Evolutionary conservation across 129 eudicot species (phyloP).

Genomic region (Artemisia argyi): DNA sequence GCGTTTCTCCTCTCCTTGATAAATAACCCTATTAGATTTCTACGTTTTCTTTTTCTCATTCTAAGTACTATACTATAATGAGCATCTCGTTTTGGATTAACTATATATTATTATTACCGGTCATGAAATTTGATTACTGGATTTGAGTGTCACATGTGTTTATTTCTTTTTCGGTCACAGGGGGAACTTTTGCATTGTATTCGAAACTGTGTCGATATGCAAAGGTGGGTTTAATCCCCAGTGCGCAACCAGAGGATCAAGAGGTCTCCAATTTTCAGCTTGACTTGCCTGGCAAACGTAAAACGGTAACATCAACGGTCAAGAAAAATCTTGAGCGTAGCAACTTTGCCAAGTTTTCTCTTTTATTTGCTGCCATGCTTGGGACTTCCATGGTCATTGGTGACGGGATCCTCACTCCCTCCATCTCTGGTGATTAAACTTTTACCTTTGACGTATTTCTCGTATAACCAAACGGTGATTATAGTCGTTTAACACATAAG

Average conservation of each 20-base stretch:
- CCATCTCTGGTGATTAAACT: constrained; percentile 59
- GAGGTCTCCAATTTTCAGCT: constrained; percentile 59
- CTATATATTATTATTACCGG: no score
- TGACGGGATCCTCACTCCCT: constrained; percentile 82
- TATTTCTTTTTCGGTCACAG: constrained; percentile 28
- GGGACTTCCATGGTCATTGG: constrained; percentile 86
- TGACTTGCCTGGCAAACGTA: constrained; percentile 47
- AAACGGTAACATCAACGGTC: constrained; percentile 45
- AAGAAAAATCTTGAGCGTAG: constrained; percentile 55
- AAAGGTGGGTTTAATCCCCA: constrained; percentile 73
- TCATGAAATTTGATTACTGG: no score
- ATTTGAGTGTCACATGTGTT: background rate
- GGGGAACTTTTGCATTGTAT: constrained; percentile 87
- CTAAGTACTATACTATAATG: no score
- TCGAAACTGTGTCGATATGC: constrained; percentile 74
- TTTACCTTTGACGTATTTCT: background rate
- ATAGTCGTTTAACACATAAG: background rate
- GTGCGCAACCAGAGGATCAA: constrained; percentile 57
- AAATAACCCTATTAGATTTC: no score
- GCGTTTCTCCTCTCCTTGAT: background rate
- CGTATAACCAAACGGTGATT: no score
- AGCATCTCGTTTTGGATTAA: no score
- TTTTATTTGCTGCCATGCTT: constrained; percentile 69
- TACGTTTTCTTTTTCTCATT: no score
- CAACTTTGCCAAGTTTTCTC: constrained; percentile 46